Percentiles rank a stretch among this genome's conserved stretches.
phyloP scores from a whole-genome alignment of 1,284 basidiomycete species.

The Pseudozyma thailandica region DNA sequence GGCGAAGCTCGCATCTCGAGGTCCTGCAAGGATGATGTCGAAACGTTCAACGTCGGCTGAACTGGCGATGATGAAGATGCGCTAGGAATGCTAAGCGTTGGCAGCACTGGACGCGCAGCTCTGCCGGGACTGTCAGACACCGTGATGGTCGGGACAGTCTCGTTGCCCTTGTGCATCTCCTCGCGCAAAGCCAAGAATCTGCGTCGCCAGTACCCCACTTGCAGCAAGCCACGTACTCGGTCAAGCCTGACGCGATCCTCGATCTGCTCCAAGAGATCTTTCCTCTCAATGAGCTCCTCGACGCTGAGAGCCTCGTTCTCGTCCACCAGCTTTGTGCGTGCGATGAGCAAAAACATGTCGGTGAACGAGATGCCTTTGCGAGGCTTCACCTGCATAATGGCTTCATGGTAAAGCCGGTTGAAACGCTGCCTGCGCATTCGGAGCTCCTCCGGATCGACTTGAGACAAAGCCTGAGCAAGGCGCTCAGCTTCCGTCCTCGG shows the following conservation, averaged over 20 bases:
- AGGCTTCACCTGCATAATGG: constrained; percentile 72
- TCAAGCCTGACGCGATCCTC: constrained; percentile 61
- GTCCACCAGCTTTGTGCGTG: constrained; percentile 91
- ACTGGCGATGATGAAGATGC: constrained; percentile 4
- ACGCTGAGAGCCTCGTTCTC: constrained; percentile 71
- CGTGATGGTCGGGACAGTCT: constrained; percentile 21
- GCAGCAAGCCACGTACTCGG: constrained; percentile 57
- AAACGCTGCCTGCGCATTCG: constrained; percentile 55
- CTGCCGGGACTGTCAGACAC: constrained; percentile 20
- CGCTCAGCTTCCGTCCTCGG: constrained; percentile 28
- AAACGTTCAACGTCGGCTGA: constrained; percentile 13
- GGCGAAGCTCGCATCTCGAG: constrained; percentile 46
- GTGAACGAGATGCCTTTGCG: constrained; percentile 83
- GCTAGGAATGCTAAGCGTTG: constrained; percentile 17
- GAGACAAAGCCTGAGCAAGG: constrained; percentile 32
- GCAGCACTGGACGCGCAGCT: constrained; percentile 10
- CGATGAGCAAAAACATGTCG: constrained; percentile 85
- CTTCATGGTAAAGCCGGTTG: constrained; percentile 66
- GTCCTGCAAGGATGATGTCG: constrained; percentile 32
- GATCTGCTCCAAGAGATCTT: constrained; percentile 52
- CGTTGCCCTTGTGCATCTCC: constrained; percentile 26
- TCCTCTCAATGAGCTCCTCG: constrained; percentile 63
- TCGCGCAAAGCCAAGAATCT: constrained; percentile 50
- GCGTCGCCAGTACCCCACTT: constrained; percentile 56
- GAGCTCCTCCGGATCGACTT: constrained; percentile 50